These are phyloP conservation scores for Skeletonema marinoi DNA, from an alignment of 108 stramenopile species.

Conservation along the genomic window DNA sequence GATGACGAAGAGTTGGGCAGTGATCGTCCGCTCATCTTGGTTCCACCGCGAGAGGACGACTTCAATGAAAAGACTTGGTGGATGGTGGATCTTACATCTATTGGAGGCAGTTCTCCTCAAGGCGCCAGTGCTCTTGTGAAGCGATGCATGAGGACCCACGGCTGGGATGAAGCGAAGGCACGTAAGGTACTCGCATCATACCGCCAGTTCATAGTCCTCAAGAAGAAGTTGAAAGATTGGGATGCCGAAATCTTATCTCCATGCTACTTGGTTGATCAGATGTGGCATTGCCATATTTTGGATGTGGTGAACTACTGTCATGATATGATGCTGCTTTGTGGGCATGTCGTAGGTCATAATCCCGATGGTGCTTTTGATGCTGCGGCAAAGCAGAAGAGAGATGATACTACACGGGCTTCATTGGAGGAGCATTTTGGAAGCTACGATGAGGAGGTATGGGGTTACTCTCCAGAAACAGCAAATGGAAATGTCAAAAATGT, in stretches of 20 bases:
- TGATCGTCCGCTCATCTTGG: not conserved
- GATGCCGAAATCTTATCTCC: constrained; percentile 62
- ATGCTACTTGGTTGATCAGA: constrained; percentile 62
- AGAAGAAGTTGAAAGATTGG: constrained; percentile 72
- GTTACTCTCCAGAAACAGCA: not conserved
- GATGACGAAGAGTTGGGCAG: not conserved
- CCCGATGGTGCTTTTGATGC: constrained; percentile 59
- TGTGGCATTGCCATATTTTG: constrained; percentile 76
- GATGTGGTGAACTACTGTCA: constrained; percentile 69
- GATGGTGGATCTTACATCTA: constrained; percentile 4
- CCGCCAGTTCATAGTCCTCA: constrained; percentile 71
- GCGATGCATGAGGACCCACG: constrained; percentile 66
- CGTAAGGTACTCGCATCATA: constrained; percentile 61
- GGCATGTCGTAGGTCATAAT: constrained; percentile 67
- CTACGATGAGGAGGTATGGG: constrained; percentile 67
- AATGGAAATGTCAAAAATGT: not conserved
- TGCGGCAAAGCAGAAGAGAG: constrained; percentile 40
- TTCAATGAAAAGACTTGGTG: constrained; percentile 8
- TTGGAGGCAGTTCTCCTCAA: constrained; percentile 26
- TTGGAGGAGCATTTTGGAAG: constrained; percentile 60
- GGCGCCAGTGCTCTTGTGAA: constrained; percentile 67
- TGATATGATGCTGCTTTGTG: constrained; percentile 67
- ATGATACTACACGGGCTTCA: constrained; percentile 60
- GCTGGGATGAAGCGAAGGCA: constrained; percentile 55
- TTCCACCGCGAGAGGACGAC: not conserved